phyloP scores from a whole-genome alignment of 371 early-diverging fungal genomes.

The Rhizopus delemar region DNA sequence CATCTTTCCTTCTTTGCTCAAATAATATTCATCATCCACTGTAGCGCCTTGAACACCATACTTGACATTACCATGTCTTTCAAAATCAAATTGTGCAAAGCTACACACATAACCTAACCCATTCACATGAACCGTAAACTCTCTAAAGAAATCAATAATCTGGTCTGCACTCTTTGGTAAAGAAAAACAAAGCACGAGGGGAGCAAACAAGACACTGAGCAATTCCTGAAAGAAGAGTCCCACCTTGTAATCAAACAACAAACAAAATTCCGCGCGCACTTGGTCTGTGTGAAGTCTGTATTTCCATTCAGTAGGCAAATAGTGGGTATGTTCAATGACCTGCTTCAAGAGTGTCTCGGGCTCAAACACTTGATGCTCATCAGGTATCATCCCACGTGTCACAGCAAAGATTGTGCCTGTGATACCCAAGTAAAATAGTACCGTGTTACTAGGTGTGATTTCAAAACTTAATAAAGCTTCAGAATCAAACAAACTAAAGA shows the following conservation, averaged over 20 bases:
- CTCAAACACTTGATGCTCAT: constrained; percentile 78
- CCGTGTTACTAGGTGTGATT: constrained; percentile 82
- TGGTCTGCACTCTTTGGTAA: constrained; percentile 77
- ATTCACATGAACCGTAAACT: constrained; percentile 89
- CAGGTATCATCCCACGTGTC: constrained; percentile 82
- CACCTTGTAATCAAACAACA: constrained; percentile 80
- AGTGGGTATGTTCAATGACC: constrained; percentile 88
- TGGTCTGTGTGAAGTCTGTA: constrained; percentile 81
- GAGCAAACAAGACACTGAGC: constrained; percentile 80
- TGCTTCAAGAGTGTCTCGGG: constrained; percentile 75
- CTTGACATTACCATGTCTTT: constrained; percentile 79
- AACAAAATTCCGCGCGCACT: constrained; percentile 80
- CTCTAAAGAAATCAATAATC: constrained; percentile 91
- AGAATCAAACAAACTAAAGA: constrained; percentile 84
- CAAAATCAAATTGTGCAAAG: constrained; percentile 92
- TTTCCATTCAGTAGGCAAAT: constrained; percentile 87
- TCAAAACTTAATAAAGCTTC: constrained; percentile 88
- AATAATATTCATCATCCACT: constrained; percentile 55
- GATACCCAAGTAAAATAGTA: constrained; percentile 88
- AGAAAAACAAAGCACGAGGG: constrained; percentile 80
- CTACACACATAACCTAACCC: constrained; percentile 93
- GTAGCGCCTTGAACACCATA: constrained; percentile 76
- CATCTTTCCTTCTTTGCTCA: constrained; percentile 93
- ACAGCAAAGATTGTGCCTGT: constrained; percentile 86
- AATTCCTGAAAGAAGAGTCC: constrained; percentile 82